These are phyloP conservation scores for Cornus suecica DNA, from an alignment of 148 eudicot genomes.

Conservation along the genomic window DNA sequence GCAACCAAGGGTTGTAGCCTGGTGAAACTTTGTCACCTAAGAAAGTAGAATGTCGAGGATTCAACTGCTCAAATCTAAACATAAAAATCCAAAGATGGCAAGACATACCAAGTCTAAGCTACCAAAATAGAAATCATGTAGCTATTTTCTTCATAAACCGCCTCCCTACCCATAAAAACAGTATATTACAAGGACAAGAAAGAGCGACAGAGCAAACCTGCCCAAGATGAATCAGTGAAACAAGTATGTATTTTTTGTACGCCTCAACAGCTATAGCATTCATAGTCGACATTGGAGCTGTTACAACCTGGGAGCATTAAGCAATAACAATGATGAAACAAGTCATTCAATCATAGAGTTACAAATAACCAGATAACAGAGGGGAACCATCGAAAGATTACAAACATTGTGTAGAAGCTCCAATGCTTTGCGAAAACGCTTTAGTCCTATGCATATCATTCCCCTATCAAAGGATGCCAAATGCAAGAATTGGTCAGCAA, in stretches of 20 bases:
- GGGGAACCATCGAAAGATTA: slow-evolving; percentile 15
- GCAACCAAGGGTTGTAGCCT: no score
- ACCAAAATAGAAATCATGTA: background rate
- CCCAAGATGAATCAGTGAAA: slow-evolving; percentile 86
- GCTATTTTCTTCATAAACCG: background rate
- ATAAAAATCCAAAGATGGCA: background rate
- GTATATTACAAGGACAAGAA: background rate
- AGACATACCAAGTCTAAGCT: slow-evolving; percentile 1
- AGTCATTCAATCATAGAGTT: background rate
- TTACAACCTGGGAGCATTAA: slow-evolving; percentile 63
- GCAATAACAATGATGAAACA: background rate
- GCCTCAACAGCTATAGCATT: slow-evolving; percentile 96
- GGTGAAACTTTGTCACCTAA: no score
- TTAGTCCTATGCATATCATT: slow-evolving; percentile 83
- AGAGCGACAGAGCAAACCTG: slow-evolving; percentile 51
- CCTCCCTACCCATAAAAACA: background rate
- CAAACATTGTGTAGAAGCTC: slow-evolving; percentile 90
- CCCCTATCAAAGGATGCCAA: slow-evolving; percentile 53
- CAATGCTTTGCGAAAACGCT: slow-evolving; percentile 69
- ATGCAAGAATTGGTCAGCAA: slow-evolving; percentile 16
- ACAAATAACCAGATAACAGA: background rate
- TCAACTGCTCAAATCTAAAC: no score
- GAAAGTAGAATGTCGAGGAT: no score
- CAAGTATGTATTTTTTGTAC: slow-evolving; percentile 87
- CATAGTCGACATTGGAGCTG: slow-evolving; percentile 77